Base-by-base conservation (phyloP, 805 yeast genomes). In the Lipomyces sp. region DNA sequence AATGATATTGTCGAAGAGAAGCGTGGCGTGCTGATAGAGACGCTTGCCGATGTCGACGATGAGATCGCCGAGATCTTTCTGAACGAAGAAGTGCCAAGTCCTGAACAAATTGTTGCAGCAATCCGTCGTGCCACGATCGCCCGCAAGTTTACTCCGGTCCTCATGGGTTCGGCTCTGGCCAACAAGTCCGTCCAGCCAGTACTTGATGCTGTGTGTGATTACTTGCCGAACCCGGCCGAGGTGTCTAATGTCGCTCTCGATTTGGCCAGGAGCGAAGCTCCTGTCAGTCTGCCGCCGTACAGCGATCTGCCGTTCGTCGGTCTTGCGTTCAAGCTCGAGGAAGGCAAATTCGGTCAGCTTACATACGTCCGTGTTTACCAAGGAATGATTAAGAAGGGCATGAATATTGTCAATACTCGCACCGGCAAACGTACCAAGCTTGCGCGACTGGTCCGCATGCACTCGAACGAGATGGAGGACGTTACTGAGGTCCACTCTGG, bases 121-220 rank as follows among this genome's bases (percentile, higher is more conserved):
- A 95, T 95, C 73, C 89, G 99, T 79, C 87, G 97, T 75, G 85
- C 98, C 60, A 95, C 99, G 24, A 94, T 94, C 79, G 96, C 93
- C 39, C 87, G 98, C 81, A 90, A 86, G 77, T 95, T 95, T 83
- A 92, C 98, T 13, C 99, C 99, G n/a, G 98, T 95, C n/a, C 83
- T 94, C 71, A 95, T 95, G 98, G 99, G 99, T 30, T 92, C 98
- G 59, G 99, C 99, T 24, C 84, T 95, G 71, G 99, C 98, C 65
- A 95, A 95, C 81, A 90, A 88, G 72, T 97, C 98, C 79, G 85
- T 95, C 71, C 99, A 95, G 82, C 93, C 93, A 30, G 97, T 94
- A 48, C 83, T 95, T 73, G 98, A 95, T 78, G 95, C 98, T 53
- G 97, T 95, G 67, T 94, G 94, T 71, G 98, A 94, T 77, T 95